Evolutionary conservation across 2,329 filamentous ascomycete species (phyloP).

Genomic region (Ceratocystis ficicola): DNA sequence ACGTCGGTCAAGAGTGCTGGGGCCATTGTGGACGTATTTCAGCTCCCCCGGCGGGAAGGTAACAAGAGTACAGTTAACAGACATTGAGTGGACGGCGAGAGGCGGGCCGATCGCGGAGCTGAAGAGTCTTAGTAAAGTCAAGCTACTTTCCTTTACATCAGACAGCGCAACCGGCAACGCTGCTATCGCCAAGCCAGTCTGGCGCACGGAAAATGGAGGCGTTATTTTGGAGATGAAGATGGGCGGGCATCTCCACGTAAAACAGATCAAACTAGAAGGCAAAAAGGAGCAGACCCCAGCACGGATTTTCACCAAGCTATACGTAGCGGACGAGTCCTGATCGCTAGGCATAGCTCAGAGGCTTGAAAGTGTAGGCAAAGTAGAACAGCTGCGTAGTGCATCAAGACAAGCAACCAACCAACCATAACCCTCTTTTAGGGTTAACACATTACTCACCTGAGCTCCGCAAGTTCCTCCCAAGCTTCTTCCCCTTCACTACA

Average conservation of each 20-base stretch:
- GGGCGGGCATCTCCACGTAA: conserved; percentile 26
- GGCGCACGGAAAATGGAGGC: conserved; percentile 21
- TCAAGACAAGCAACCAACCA: neutral
- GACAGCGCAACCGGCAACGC: neutral
- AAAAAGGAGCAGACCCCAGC: conserved; percentile 26
- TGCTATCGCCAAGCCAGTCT: neutral
- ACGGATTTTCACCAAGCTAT: neutral
- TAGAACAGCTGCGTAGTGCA: too few species aligned
- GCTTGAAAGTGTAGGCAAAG: too few species aligned
- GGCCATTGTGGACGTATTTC: conserved; percentile 49
- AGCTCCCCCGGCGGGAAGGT: neutral
- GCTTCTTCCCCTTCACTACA: neutral
- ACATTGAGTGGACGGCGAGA: neutral
- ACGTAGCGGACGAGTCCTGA: neutral
- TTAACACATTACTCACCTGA: neutral
- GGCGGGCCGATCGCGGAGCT: neutral
- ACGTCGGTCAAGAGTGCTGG: conserved; percentile 48
- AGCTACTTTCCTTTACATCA: neutral
- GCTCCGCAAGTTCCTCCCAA: neutral
- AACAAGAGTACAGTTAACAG: conserved; percentile 13
- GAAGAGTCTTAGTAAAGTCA: neutral
- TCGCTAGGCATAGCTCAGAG: too few species aligned
- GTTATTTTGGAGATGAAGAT: conserved; percentile 25
- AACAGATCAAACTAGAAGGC: conserved; percentile 30
- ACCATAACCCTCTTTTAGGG: neutral